Percentiles rank a stretch among this genome's conserved stretches.
Conservation (phyloP, 1,284 basidiomycete genomes). For the Ganoderma multipileum region DNA sequence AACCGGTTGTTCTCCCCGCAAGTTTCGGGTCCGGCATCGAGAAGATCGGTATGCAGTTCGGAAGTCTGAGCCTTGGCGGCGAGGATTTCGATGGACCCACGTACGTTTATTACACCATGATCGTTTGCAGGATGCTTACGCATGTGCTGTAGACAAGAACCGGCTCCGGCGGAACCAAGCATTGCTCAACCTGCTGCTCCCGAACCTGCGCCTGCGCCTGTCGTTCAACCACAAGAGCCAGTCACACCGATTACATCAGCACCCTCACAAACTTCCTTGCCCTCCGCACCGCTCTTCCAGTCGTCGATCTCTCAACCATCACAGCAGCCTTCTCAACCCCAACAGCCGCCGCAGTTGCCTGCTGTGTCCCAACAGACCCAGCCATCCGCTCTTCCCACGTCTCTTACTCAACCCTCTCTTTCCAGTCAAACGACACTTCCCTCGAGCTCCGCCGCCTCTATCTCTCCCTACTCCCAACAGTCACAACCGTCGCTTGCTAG, state of each 20-base stretch:
- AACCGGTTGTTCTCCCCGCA: conserved; percentile 78
- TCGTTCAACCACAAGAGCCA: conserved; percentile 32
- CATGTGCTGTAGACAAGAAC: conserved; percentile 31
- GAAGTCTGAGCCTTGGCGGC: conserved; percentile 74
- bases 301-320: conserved; percentile 54
- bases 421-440: conserved; percentile 38
- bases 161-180: conserved; percentile 35
- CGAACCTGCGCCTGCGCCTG: conserved; percentile 32
- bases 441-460: conserved; percentile 39
- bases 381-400: conserved; percentile 47
- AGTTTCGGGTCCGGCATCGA: conserved; percentile 66
- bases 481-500: conserved; percentile 43
- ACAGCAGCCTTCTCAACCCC: conserved; percentile 37
- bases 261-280: conserved; percentile 41
- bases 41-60: conserved; percentile 85
- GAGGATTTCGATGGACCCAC: conserved; percentile 59
- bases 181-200: conserved; percentile 39
- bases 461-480: conserved; percentile 50
- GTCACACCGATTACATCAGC: conserved; percentile 35
- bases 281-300: conserved; percentile 48
- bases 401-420: conserved; percentile 48
- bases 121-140: not conserved
- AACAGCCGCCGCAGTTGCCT: conserved; percentile 38
- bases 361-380: conserved; percentile 44
- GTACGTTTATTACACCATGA: conserved; percentile 33